Conservation (phyloP, 139 green algal genomes). For the Micractinium sp. region DNA sequence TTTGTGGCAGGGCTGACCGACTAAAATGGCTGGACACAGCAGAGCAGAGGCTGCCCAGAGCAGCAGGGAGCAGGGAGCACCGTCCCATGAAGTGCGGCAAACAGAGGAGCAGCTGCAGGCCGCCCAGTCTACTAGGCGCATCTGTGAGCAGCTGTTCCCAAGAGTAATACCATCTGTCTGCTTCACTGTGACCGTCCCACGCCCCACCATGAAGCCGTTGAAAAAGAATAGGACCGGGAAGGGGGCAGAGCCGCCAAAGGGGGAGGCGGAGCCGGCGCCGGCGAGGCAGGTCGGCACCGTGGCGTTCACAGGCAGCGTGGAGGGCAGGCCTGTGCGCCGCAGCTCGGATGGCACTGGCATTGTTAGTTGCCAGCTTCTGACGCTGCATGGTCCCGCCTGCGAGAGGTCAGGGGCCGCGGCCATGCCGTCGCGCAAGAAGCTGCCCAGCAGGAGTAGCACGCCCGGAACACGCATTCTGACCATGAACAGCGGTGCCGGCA, state of each 20-base stretch:
- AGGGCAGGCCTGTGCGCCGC: neutral
- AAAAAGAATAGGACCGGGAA: slow-evolving; percentile 42
- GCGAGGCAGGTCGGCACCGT: neutral
- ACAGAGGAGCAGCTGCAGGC: too few relatives aligned
- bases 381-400: neutral
- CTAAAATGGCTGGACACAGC: too few relatives aligned
- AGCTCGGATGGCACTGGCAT: neutral
- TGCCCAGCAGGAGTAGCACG: neutral
- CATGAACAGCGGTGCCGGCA: too few relatives aligned
- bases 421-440: neutral
- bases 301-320: neutral
- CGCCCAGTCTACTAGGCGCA: too few relatives aligned
- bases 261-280: neutral
- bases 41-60: too few relatives aligned
- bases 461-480: neutral
- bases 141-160: too few relatives aligned
- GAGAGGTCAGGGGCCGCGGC: neutral
- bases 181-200: too few relatives aligned
- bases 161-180: too few relatives aligned
- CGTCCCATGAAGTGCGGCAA: too few relatives aligned
- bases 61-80: too few relatives aligned
- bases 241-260: neutral
- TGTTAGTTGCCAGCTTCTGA: neutral
- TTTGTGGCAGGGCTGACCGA: too few relatives aligned
- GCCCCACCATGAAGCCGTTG: slow-evolving; percentile 36